Base-by-base conservation (phyloP, 2,329 filamentous ascomycete genomes). In the Bipolaris bicolor region DNA sequence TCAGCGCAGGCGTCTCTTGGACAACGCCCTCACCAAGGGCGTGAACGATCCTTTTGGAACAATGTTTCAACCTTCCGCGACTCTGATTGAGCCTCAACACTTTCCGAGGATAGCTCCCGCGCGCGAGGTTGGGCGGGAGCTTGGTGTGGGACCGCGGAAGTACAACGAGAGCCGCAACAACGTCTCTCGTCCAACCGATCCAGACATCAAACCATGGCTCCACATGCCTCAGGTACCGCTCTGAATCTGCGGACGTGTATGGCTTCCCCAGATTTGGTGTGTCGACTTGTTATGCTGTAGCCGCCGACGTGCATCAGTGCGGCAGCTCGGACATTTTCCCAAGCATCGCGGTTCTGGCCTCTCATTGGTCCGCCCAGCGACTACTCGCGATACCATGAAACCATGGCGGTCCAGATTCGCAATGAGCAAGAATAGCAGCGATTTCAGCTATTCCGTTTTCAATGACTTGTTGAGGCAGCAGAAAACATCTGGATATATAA, bases 311-410 rank as follows among this genome's bases (percentile, higher is more conserved):
- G 61, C 64, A 71, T 72, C 72, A 63, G 66, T 71, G 72, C 70
- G 58, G 52, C 65, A 55, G 60, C 71, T 73, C 72, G 71, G 73
- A 73, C 65, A 70, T 65, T 74, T 75, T 69, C 55, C 69, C 62
- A 34, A 62, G 62, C 56, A 71, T 54, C 60, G 64, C 66, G 48
- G 52, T 70, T 58, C 64, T 57, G 47, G 46, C 54, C 37, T 64
- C 70, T 72, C 51, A 76, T 76, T 76, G 73, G 74, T 64, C 52
- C 46, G 36, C 43, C 44, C 68, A 72, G 74, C 74, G 74, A 74
- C 73, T 76, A 73, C 72, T 76, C 73, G 61, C 68, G 63, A 72
- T 69, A 37, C 56, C 60, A 63, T 76, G 72, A 75, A 76, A 76
- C 74, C 62, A 63, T 61, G 59, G 43, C 57, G 56, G 63, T 68